Percentiles rank a stretch among this genome's conserved stretches.
Conservation (phyloP, 768 basidiomycete genomes). For the Psilocybe cubensis region DNA sequence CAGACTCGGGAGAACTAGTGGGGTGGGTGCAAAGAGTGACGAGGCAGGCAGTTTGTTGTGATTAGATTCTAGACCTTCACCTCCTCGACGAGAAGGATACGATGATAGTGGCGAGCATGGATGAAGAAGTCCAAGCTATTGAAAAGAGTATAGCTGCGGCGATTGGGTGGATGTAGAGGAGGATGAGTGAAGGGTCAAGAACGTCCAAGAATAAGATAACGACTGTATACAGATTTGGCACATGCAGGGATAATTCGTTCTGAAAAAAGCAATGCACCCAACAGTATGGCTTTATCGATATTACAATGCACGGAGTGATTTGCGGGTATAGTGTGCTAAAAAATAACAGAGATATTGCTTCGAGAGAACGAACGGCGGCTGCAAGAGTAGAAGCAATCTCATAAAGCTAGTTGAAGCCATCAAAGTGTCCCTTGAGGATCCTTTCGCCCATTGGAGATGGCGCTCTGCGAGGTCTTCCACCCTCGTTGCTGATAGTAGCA, state of each 20-base stretch:
- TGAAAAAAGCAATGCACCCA: neutral
- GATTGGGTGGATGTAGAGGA: constrained; percentile 14
- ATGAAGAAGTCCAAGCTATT: neutral
- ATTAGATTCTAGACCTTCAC: constrained; percentile 4
- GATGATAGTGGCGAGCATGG: neutral
- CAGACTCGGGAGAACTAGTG: constrained; percentile 2
- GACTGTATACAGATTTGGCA: constrained; percentile 5
- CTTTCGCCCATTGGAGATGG: constrained; percentile 92
- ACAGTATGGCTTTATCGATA: constrained; percentile 6
- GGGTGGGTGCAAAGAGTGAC: constrained; percentile 8
- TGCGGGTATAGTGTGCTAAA: constrained; percentile 44
- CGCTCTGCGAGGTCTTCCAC: constrained; percentile 58
- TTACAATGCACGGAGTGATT: constrained; percentile 31
- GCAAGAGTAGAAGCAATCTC: constrained; percentile 9
- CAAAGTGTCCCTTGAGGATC: constrained; percentile 90
- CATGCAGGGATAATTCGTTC: constrained; percentile 1
- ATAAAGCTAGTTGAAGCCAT: constrained; percentile 72
- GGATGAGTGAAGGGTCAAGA: constrained; percentile 13
- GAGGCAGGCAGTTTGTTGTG: constrained; percentile 1
- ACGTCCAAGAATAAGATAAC: constrained; percentile 21
- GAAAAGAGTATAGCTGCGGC: constrained; percentile 12
- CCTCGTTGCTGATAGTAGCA: constrained; percentile 56
- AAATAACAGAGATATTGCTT: neutral
- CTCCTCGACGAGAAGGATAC: constrained; percentile 5
- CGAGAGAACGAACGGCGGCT: constrained; percentile 3